Conservation (phyloP, 345 rosid species). For the Erodium maritimum region DNA sequence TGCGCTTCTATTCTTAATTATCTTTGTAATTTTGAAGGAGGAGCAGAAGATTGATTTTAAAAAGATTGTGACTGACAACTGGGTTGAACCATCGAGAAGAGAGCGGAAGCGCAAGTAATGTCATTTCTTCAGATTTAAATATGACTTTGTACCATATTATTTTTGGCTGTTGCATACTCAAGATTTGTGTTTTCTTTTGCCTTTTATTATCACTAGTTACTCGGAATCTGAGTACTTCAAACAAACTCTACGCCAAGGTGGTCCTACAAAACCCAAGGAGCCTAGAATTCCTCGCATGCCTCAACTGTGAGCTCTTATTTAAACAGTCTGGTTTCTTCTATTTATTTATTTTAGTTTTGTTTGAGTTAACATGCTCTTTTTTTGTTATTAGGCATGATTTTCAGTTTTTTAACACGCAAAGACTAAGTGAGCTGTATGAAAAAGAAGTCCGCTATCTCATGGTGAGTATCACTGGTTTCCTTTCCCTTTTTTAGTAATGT, state of each 20-base stretch:
- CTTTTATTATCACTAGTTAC: slow-evolving; percentile 34
- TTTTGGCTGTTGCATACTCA: background rate
- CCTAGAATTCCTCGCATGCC: slow-evolving; percentile 99
- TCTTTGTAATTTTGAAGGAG: slow-evolving; percentile 42
- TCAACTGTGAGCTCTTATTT: slow-evolving; percentile 49
- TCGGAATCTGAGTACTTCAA: slow-evolving; percentile 95
- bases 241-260: slow-evolving; percentile 95
- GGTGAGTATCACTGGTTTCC: slow-evolving; percentile 38
- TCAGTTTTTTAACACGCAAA: slow-evolving; percentile 92
- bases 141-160: background rate
- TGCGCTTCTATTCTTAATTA: background rate
- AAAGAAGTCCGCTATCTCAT: slow-evolving; percentile 92
- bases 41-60: slow-evolving; percentile 87
- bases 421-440: slow-evolving; percentile 91
- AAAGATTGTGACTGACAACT: slow-evolving; percentile 87
- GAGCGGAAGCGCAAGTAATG: slow-evolving; percentile 97
- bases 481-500: background rate
- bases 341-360: background rate
- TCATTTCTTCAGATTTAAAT: slow-evolving; percentile 2
- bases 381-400: slow-evolving; percentile 75
- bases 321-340: slow-evolving; percentile 3
- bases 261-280: slow-evolving; percentile 84
- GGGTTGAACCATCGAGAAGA: slow-evolving; percentile 97
- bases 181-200: background rate
- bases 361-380: slow-evolving; percentile 2